Evolutionary conservation across 1,139 yeast genomes (phyloP).

Genomic region (Pichia cactophila): DNA sequence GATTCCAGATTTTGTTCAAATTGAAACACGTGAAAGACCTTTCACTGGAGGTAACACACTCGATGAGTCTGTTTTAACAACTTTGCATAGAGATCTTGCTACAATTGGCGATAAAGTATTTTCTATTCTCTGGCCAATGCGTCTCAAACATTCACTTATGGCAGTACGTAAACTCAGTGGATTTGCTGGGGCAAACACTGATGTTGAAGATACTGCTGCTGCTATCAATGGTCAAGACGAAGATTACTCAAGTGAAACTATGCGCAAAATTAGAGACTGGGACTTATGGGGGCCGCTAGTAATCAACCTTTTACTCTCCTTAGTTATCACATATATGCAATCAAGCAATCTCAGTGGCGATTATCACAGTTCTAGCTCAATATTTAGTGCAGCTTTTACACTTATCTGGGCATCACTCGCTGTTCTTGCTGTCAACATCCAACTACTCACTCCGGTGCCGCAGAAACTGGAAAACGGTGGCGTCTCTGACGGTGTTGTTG

Average conservation of each 20-base stretch:
- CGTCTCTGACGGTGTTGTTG: conserved; percentile 26
- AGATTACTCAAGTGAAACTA: conserved; percentile 28
- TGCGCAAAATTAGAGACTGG: conserved; percentile 53
- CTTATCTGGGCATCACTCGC: conserved; percentile 51
- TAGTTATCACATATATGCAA: conserved; percentile 39
- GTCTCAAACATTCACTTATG: conserved; percentile 23
- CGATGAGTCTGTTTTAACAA: conserved; percentile 71
- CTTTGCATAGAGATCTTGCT: conserved; percentile 58
- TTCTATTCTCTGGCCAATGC: conserved; percentile 64
- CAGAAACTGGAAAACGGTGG: conserved; percentile 24
- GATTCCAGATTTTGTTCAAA: conserved; percentile 27
- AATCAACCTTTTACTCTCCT: conserved; percentile 58
- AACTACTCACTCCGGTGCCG: conserved; percentile 43
- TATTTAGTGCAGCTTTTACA: conserved; percentile 60
- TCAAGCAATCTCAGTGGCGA: conserved; percentile 19
- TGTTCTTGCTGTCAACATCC: conserved; percentile 57
- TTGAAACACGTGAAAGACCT: conserved; percentile 57
- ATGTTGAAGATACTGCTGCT: conserved; percentile 14
- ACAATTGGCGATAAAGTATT: conserved; percentile 59
- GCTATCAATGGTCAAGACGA: conserved; percentile 5
- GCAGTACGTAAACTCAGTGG: conserved; percentile 27
- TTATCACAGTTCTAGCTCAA: conserved; percentile 31
- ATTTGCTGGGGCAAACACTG: conserved; percentile 29
- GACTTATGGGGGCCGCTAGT: conserved; percentile 87
- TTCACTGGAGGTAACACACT: conserved; percentile 79